Conservation (phyloP, 31 red algal genomes). For the Bonnemaisonia californica region DNA sequence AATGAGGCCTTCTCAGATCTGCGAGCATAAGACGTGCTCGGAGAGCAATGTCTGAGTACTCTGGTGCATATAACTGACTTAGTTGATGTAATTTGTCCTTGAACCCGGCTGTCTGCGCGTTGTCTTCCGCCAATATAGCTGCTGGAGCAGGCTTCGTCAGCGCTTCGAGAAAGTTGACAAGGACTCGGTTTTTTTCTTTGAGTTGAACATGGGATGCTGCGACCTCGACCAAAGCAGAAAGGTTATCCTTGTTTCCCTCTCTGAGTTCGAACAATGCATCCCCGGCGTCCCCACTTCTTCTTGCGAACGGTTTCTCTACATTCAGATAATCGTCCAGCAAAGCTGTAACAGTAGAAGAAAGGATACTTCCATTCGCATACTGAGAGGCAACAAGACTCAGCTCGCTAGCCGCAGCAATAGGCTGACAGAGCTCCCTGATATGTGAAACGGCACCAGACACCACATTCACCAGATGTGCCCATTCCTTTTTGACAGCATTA, state of each 20-base stretch:
- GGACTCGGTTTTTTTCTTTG: slow-evolving; percentile 75
- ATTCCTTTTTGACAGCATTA: slow-evolving; percentile 39
- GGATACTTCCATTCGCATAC: slow-evolving; percentile 58
- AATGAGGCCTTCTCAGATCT: slow-evolving; percentile 67
- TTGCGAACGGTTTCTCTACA: slow-evolving; percentile 86
- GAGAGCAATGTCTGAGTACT: slow-evolving; percentile 91
- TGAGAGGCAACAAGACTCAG: slow-evolving; percentile 23
- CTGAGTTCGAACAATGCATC: slow-evolving; percentile 91
- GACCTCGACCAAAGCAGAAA: slow-evolving; percentile 81
- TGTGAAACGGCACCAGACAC: slow-evolving; percentile 36
- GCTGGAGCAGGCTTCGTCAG: slow-evolving; percentile 41
- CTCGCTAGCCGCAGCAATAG: slow-evolving; percentile 39
- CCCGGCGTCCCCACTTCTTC: slow-evolving; percentile 46
- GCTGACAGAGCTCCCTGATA: slow-evolving; percentile 37
- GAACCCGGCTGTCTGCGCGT: slow-evolving; percentile 58
- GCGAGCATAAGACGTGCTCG: slow-evolving; percentile 86
- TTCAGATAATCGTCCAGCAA: slow-evolving; percentile 87
- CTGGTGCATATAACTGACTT: slow-evolving; percentile 74
- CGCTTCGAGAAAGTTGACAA: slow-evolving; percentile 66
- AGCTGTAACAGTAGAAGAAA: slow-evolving; percentile 43
- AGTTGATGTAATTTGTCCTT: slow-evolving; percentile 82
- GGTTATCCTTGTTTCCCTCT: slow-evolving; percentile 74
- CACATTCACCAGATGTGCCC: slow-evolving; percentile 17
- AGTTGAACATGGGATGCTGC: slow-evolving; percentile 87
- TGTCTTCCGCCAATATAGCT: slow-evolving; percentile 62